These are phyloP conservation scores for Candida ponderosae DNA, from an alignment of 805 yeast genomes.

Conservation along the genomic window DNA sequence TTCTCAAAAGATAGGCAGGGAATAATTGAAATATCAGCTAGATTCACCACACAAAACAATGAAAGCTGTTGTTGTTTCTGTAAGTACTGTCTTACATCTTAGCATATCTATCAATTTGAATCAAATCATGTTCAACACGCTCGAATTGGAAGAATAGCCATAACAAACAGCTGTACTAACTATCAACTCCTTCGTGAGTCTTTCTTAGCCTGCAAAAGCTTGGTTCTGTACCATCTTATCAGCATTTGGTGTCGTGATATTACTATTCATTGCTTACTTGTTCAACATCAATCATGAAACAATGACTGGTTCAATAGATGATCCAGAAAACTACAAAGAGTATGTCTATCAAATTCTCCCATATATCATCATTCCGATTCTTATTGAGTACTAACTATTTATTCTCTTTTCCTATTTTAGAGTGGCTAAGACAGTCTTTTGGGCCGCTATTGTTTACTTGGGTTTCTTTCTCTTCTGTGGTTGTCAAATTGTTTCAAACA, in stretches of 20 bases:
- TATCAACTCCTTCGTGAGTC: not conserved
- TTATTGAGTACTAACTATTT: not conserved
- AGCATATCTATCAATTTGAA: not conserved
- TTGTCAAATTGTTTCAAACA: constrained; percentile 61
- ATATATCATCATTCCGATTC: not conserved
- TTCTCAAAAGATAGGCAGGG: too few relatives aligned
- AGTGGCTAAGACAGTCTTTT: constrained; percentile 84
- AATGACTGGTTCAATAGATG: constrained; percentile 84
- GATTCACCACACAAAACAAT: too few relatives aligned
- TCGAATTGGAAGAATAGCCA: constrained; percentile 1
- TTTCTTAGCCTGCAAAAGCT: constrained; percentile 75
- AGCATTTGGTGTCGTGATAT: constrained; percentile 84
- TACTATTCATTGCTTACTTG: constrained; percentile 75
- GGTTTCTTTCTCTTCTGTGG: constrained; percentile 87
- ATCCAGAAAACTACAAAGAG: constrained; percentile 91
- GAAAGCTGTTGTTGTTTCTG: too few relatives aligned
- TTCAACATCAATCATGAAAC: constrained; percentile 80
- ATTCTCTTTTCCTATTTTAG: constrained; percentile 19
- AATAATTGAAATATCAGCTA: too few relatives aligned
- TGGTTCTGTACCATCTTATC: constrained; percentile 94
- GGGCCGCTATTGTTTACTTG: constrained; percentile 80
- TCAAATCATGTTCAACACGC: not conserved
- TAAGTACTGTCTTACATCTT: too few relatives aligned
- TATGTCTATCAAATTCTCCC: constrained; percentile 20
- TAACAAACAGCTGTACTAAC: constrained; percentile 1